Percentiles rank a stretch among this genome's conserved stretches.
These are phyloP conservation scores for Termitomyces sp. DNA, from an alignment of 768 basidiomycete species.

Conservation along the genomic window DNA sequence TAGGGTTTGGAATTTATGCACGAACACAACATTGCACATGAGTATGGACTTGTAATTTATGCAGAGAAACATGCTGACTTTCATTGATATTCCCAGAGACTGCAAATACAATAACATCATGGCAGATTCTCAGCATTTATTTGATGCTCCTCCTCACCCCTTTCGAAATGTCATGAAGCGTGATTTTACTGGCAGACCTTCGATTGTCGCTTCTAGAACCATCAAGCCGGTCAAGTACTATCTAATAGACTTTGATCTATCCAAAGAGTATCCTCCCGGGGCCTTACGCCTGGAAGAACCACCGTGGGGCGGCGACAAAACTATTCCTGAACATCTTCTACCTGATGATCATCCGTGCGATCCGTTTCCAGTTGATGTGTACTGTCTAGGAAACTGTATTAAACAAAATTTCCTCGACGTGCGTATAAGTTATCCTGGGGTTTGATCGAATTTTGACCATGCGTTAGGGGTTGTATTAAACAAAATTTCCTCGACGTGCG, in stretches of 20 bases:
- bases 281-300: not conserved
- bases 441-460: not conserved
- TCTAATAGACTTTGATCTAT: not conserved
- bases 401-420: not conserved
- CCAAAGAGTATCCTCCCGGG: not conserved
- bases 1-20: not conserved
- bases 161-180: not conserved
- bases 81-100: not conserved
- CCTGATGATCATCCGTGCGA: not conserved
- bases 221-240: not conserved
- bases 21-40: not conserved
- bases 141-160: not conserved
- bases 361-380: not conserved
- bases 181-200: not conserved
- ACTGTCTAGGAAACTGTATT: not conserved
- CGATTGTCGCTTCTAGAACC: not conserved
- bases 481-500: not conserved
- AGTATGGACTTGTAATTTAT: not conserved
- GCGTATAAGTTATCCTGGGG: not conserved
- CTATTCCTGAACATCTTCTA: not conserved
- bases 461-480: not conserved
- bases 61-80: not conserved
- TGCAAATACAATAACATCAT: not conserved
- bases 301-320: not conserved
- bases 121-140: not conserved